Evolutionary conservation across 176 grass and related monocot species (phyloP).

Genomic region (Bolboschoenus planiculmis): DNA sequence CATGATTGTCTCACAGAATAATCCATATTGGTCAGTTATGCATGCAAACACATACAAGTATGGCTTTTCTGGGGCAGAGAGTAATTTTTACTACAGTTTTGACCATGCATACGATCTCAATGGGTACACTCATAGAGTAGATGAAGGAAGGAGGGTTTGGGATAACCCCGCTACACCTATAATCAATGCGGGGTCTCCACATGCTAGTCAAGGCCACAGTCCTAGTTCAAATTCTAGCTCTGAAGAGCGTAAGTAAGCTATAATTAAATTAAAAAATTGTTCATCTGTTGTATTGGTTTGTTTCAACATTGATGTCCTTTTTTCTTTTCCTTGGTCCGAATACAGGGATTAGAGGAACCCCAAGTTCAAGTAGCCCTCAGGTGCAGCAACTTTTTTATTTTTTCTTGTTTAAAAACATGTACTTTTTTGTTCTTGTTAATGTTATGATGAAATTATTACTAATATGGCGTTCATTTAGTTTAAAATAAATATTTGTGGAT

Average conservation of each 20-base stretch:
- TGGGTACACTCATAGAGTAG: slow-evolving; percentile 61
- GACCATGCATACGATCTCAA: slow-evolving; percentile 60
- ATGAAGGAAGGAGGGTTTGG: slow-evolving; percentile 66
- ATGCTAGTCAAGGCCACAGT: slow-evolving; percentile 33
- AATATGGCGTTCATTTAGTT: neutral
- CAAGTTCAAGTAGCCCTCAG: slow-evolving; percentile 66
- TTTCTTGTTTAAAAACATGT: neutral
- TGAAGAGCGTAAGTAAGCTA: slow-evolving; percentile 68
- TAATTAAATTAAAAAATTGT: slow-evolving; percentile 10
- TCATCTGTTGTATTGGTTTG: slow-evolving; percentile 1
- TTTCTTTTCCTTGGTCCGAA: slow-evolving; percentile 26
- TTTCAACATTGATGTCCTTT: slow-evolving; percentile 13
- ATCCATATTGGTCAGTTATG: slow-evolving; percentile 91
- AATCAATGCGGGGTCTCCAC: slow-evolving; percentile 38
- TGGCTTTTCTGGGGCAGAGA: slow-evolving; percentile 58
- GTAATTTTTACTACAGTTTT: slow-evolving; percentile 58
- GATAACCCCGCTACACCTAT: slow-evolving; percentile 42
- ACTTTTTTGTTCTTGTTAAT: neutral
- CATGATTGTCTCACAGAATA: slow-evolving; percentile 36
- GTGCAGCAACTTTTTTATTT: slow-evolving; percentile 27
- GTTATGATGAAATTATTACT: neutral
- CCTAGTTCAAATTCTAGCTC: slow-evolving; percentile 36
- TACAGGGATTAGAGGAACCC: slow-evolving; percentile 55
- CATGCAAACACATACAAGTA: slow-evolving; percentile 91
- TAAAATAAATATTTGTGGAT: neutral